Conservation (phyloP, 2,329 filamentous ascomycete genomes). For the Paramyrothecium roridum region DNA sequence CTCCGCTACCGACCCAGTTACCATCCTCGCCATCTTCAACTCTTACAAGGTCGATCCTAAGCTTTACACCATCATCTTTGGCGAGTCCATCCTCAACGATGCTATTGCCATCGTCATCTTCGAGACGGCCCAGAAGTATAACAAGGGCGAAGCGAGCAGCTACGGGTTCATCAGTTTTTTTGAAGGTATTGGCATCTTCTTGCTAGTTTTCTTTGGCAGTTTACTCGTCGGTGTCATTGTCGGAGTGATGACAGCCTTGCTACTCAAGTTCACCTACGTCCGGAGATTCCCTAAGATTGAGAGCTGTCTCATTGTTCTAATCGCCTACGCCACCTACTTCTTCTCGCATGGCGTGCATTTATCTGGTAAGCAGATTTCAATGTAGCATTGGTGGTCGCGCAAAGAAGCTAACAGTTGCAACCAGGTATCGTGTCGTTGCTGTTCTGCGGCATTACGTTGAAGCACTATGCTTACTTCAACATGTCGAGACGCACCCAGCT, state of each 20-base stretch:
- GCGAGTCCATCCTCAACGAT: conserved; percentile 96
- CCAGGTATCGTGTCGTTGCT: conserved; percentile 90
- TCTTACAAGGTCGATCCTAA: conserved; percentile 99
- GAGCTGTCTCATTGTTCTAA: conserved; percentile 88
- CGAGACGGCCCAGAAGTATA: conserved; percentile 93
- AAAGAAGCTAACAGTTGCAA: neutral
- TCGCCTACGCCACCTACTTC: conserved; percentile 96
- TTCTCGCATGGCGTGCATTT: conserved; percentile 94
- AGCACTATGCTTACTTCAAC: conserved; percentile 99
- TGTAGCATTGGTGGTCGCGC: neutral
- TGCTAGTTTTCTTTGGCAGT: conserved; percentile 94
- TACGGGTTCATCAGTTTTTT: conserved; percentile 80
- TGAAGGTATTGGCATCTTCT: conserved; percentile 89
- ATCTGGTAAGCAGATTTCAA: conserved; percentile 69
- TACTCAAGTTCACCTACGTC: conserved; percentile 92
- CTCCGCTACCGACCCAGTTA: conserved; percentile 95
- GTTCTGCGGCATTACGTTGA: conserved; percentile 97
- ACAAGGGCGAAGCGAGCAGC: conserved; percentile 66
- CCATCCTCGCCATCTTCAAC: conserved; percentile 97
- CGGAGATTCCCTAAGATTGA: conserved; percentile 93
- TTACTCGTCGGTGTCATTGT: conserved; percentile 84
- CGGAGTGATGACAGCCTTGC: conserved; percentile 80
- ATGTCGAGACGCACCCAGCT: conserved; percentile 98
- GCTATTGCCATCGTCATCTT: conserved; percentile 98
- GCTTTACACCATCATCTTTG: conserved; percentile 97